phyloP scores from a whole-genome alignment of 2,329 filamentous ascomycete species.

The Lizonia empirigonia region DNA sequence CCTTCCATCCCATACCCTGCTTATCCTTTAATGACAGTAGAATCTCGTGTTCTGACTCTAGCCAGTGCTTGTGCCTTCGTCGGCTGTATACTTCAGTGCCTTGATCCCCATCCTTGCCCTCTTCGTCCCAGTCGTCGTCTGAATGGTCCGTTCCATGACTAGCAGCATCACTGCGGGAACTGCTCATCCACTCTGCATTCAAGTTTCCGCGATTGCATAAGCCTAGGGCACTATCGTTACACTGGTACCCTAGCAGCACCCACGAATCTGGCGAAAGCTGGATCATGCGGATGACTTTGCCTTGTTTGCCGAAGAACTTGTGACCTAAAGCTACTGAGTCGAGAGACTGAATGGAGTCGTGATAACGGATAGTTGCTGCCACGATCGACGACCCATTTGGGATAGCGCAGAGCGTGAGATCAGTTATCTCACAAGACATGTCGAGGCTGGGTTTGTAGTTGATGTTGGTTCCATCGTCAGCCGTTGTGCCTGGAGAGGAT shows the following conservation, averaged over 20 bases:
- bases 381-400: slow-evolving; percentile 16
- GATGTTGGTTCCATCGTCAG: slow-evolving; percentile 5
- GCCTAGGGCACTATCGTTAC: slow-evolving; percentile 6
- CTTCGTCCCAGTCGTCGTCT: slow-evolving; percentile 18
- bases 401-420: slow-evolving; percentile 14
- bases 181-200: slow-evolving; percentile 16
- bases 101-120: slow-evolving; percentile 16
- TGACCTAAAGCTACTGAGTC: slow-evolving; percentile 3
- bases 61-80: slow-evolving; percentile 12
- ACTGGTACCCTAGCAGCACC: slow-evolving; percentile 18
- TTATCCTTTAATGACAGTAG: slow-evolving; percentile 21
- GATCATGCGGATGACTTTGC: slow-evolving; percentile 6
- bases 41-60: slow-evolving; percentile 17
- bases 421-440: slow-evolving; percentile 10
- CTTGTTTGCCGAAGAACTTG: slow-evolving; percentile 14
- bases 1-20: slow-evolving; percentile 15
- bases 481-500: slow-evolving; percentile 2
- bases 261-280: slow-evolving; percentile 11
- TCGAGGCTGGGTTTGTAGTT: slow-evolving; percentile 4
- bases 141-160: slow-evolving; percentile 17
- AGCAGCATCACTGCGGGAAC: slow-evolving; percentile 8
- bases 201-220: slow-evolving; percentile 11
- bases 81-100: slow-evolving; percentile 8
- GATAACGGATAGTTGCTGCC: slow-evolving; percentile 16
- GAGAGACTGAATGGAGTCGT: slow-evolving; percentile 10